Evolutionary conservation across 2,329 filamentous ascomycete genomes (phyloP).

Genomic region (Ceratocystis ficicola): DNA sequence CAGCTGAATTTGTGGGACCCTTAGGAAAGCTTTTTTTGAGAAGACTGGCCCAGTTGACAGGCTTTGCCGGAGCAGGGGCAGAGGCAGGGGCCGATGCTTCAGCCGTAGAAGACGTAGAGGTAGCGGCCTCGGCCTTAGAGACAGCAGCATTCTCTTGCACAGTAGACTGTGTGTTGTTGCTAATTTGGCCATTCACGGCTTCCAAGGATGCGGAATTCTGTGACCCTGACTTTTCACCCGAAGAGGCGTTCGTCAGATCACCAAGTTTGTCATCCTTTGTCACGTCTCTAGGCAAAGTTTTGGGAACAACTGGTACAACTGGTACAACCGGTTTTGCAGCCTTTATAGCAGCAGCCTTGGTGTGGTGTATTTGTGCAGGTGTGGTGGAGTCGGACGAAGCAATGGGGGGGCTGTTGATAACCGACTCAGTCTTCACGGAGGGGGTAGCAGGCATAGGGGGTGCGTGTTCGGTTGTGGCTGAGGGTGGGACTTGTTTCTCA

Average conservation of each 20-base stretch:
- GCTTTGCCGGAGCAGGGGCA: slow-evolving; percentile 23
- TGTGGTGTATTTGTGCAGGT: neutral
- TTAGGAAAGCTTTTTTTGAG: slow-evolving; percentile 15
- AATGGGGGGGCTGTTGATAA: neutral
- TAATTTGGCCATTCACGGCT: slow-evolving; percentile 14
- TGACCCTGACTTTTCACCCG: neutral
- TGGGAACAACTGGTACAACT: slow-evolving; percentile 39
- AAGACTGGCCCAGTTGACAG: slow-evolving; percentile 23
- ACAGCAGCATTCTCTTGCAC: slow-evolving; percentile 25
- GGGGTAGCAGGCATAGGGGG: neutral
- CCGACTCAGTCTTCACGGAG: neutral
- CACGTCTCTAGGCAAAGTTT: slow-evolving; percentile 27
- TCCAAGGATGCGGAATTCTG: slow-evolving; percentile 6
- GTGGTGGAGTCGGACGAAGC: neutral
- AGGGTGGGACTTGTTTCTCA: neutral
- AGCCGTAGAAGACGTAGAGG: slow-evolving; percentile 23
- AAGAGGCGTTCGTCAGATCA: neutral
- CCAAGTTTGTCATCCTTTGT: slow-evolving; percentile 23
- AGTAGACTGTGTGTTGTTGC: slow-evolving; percentile 18
- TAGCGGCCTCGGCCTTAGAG: slow-evolving; percentile 25
- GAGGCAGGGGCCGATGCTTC: slow-evolving; percentile 23
- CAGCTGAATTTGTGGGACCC: slow-evolving; percentile 25
- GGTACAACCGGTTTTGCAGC: slow-evolving; percentile 32
- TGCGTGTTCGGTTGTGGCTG: neutral
- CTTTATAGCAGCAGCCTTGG: slow-evolving; percentile 24